Base-by-base conservation (phyloP, 2,329 filamentous ascomycete species). In the Trichophaea hybrida region DNA sequence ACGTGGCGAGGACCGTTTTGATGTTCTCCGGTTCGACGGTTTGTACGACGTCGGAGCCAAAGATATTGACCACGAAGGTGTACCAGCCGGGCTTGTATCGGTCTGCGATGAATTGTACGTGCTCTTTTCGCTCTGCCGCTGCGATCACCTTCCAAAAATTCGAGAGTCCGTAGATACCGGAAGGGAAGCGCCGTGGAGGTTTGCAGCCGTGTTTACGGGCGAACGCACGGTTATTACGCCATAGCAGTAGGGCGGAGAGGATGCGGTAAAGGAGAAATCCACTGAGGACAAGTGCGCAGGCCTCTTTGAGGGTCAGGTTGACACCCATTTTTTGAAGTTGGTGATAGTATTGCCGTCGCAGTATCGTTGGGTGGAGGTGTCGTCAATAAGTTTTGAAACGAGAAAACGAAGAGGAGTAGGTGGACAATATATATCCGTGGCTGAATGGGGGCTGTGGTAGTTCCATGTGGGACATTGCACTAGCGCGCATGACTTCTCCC, bases 1-100 rank as follows among this genome's bases (percentile, higher is more conserved):
- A 74, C 0, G 74, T 74, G 0, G 78, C 75, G 1, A 82, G 73
- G 2, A 82, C 72, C 1, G 78, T 74, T 64, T 80, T 78, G 55
- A 82, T 72, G 63, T 82, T 82, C 10, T 74, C 74, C 0, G 74
- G 72, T 31, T 81, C 78, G 44, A 71, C 69, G 3, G 72, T 74
- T 34, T 58, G 56, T 49, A 68, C 69, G 40, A 56, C 24, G 33
- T 44, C 7, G 17, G 55, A 31, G n/a, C 61, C 57, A 5, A 65
- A 43, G 13, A 10, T 5, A 7, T 3, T 1, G 5, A n/a, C 46
- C 44, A 10, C 50, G 32, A 32, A 62, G 24, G 10, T 8, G 34
- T 8, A 43, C 55, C 17, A 32, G 40, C 59, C 57, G 56, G 12
- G 59, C 57, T 35, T 51, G 15, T 57, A 65, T 3, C 58, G 61